A percentile compares a stretch with the other conserved stretches of the same genome.
Conservation (phyloP, 257 asterid species). For the Eucommia ulmoides region DNA sequence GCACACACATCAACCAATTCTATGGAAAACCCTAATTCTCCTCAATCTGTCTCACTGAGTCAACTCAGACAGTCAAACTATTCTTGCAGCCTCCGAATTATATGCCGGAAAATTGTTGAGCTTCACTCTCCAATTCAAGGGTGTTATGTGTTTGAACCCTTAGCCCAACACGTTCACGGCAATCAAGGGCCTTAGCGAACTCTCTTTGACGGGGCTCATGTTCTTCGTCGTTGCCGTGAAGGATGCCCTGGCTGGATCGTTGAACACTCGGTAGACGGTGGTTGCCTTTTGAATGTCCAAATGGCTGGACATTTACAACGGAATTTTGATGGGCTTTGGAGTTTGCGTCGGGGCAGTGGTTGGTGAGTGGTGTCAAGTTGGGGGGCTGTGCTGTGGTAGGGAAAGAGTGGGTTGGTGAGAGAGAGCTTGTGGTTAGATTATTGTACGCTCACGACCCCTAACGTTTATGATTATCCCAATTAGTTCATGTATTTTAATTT, state of each 20-base stretch:
- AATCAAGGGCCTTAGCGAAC: conserved; percentile 5
- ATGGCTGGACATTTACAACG: conserved; percentile 80
- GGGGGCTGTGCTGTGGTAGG: too few species aligned
- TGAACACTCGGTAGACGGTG: conserved; percentile 79
- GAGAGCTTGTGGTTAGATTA: too few species aligned
- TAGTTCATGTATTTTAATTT: too few species aligned
- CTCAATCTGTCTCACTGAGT: conserved; percentile 38
- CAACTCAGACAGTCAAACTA: conserved; percentile 51
- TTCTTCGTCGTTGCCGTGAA: conserved; percentile 82
- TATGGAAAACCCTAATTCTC: conserved; percentile 2
- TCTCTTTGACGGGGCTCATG: conserved; percentile 41
- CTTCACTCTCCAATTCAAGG: conserved; percentile 26
- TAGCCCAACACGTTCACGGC: too few species aligned
- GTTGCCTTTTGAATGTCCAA: conserved; percentile 89
- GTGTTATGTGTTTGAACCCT: conserved; percentile 7
- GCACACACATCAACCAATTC: not conserved
- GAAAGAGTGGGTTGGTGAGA: too few species aligned
- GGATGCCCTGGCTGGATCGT: conserved; percentile 26
- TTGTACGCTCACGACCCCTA: too few species aligned
- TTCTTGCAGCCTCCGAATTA: conserved; percentile 35
- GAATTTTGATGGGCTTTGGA: conserved; percentile 80
- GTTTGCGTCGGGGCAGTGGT: too few species aligned
- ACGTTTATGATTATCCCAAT: too few species aligned
- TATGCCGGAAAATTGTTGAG: conserved; percentile 21
- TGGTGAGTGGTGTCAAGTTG: too few species aligned